These are phyloP conservation scores for Aspergillus avenaceus DNA, from an alignment of 495 filamentous ascomycete genomes.

Conservation along the genomic window DNA sequence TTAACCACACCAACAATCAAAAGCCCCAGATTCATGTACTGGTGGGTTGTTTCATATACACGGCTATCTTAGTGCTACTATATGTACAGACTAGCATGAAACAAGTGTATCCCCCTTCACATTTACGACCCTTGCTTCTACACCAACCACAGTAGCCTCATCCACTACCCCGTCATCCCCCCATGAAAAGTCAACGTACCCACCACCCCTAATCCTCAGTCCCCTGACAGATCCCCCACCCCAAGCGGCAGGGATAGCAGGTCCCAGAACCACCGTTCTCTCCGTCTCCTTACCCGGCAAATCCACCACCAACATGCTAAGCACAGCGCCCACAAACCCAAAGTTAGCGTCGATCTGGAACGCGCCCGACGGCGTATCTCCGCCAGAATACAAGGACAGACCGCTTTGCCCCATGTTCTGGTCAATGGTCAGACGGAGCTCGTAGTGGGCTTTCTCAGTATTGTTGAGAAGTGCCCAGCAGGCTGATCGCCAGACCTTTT, in stretches of 20 bases:
- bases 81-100: too few species aligned
- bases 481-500: constrained; percentile 51
- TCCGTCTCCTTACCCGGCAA: constrained; percentile 19
- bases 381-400: constrained; percentile 41
- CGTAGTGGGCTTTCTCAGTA: constrained; percentile 39
- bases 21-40: too few species aligned
- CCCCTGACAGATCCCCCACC: constrained; percentile 31
- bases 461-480: constrained; percentile 50
- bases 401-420: constrained; percentile 47
- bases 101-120: neutral
- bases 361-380: constrained; percentile 13
- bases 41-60: too few species aligned
- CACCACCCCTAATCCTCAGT: constrained; percentile 36
- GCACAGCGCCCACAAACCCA: constrained; percentile 40
- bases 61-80: too few species aligned
- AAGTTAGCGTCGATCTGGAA: constrained; percentile 59
- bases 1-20: too few species aligned
- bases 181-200: constrained; percentile 35
- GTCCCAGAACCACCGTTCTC: constrained; percentile 33
- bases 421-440: constrained; percentile 34
- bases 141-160: neutral
- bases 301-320: constrained; percentile 43
- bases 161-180: constrained; percentile 23
- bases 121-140: neutral
- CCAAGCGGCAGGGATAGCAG: constrained; percentile 39